Evolutionary conservation across 805 yeast genomes (phyloP).

Genomic region (Wilhelminamyces savonicus): DNA sequence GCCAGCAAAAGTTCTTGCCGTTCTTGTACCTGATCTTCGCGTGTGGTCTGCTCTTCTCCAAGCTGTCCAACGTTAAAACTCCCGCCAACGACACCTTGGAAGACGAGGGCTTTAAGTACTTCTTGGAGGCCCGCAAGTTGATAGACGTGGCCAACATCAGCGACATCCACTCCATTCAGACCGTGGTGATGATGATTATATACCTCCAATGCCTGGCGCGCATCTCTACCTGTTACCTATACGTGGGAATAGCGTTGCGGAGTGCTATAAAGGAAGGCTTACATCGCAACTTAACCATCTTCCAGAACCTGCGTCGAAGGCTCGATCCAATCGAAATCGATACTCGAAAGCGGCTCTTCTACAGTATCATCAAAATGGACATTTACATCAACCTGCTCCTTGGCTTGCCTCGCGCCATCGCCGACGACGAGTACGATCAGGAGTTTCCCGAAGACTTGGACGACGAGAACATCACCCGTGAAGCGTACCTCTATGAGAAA

Average conservation of each 20-base stretch:
- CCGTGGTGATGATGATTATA: constrained; percentile 78
- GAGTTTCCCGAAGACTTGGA: constrained; percentile 79
- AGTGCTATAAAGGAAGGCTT: constrained; percentile 79
- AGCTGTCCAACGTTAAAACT: constrained; percentile 14
- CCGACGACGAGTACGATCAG: constrained; percentile 80
- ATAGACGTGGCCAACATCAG: constrained; percentile 81
- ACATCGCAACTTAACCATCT: constrained; percentile 58
- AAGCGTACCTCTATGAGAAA: constrained; percentile 44
- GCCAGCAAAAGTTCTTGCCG: constrained; percentile 72
- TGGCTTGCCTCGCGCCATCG: constrained; percentile 75
- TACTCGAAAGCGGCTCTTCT: constrained; percentile 76
- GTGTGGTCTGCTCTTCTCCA: constrained; percentile 74
- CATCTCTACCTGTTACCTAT: constrained; percentile 80
- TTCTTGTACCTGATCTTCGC: constrained; percentile 83
- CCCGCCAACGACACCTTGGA: constrained; percentile 37
- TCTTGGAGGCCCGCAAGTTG: constrained; percentile 71
- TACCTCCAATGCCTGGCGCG: constrained; percentile 87
- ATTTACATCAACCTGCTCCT: constrained; percentile 81
- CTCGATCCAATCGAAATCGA: constrained; percentile 75
- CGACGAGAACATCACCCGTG: constrained; percentile 75
- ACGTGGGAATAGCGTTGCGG: constrained; percentile 81
- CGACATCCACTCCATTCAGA: constrained; percentile 76
- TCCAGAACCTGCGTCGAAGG: constrained; percentile 42
- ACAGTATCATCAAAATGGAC: constrained; percentile 89
- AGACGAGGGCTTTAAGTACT: constrained; percentile 76